phyloP scores from a whole-genome alignment of 371 early-diverging fungal species.

The Rhizopus delemar region DNA sequence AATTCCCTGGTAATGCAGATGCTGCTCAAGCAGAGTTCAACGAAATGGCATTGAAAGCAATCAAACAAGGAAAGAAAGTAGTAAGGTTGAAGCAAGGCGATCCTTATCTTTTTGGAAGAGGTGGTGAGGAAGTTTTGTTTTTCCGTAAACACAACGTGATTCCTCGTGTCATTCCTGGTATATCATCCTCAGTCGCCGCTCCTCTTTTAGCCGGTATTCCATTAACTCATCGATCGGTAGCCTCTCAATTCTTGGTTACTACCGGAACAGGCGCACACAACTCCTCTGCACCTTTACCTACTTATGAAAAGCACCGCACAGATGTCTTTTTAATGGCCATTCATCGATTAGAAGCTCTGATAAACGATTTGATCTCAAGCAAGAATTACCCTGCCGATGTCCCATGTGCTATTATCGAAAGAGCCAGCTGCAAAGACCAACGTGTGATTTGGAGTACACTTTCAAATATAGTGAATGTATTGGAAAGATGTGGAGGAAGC shows the following conservation, averaged over 20 bases:
- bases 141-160: constrained; percentile 68
- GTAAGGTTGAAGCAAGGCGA: constrained; percentile 90
- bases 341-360: constrained; percentile 65
- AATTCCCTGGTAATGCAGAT: constrained; percentile 78
- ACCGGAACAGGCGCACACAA: constrained; percentile 72
- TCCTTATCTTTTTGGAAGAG: constrained; percentile 91
- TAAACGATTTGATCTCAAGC: constrained; percentile 52
- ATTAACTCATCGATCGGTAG: constrained; percentile 85
- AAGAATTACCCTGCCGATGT: constrained; percentile 63
- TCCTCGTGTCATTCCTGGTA: constrained; percentile 79
- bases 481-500: constrained; percentile 68
- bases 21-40: constrained; percentile 82
- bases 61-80: constrained; percentile 69
- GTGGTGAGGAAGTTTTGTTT: constrained; percentile 85
- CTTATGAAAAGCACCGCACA: constrained; percentile 67
- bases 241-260: constrained; percentile 83
- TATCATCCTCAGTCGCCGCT: constrained; percentile 78
- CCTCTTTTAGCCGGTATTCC: constrained; percentile 80
- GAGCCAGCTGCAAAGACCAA: constrained; percentile 75
- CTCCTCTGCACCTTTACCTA: constrained; percentile 59
- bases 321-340: constrained; percentile 90
- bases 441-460: constrained; percentile 64
- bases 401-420: constrained; percentile 76
- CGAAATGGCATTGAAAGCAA: constrained; percentile 61
- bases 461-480: constrained; percentile 56